phyloP scores from a whole-genome alignment of 495 filamentous ascomycete genomes.

The Penicillium turbatum region DNA sequence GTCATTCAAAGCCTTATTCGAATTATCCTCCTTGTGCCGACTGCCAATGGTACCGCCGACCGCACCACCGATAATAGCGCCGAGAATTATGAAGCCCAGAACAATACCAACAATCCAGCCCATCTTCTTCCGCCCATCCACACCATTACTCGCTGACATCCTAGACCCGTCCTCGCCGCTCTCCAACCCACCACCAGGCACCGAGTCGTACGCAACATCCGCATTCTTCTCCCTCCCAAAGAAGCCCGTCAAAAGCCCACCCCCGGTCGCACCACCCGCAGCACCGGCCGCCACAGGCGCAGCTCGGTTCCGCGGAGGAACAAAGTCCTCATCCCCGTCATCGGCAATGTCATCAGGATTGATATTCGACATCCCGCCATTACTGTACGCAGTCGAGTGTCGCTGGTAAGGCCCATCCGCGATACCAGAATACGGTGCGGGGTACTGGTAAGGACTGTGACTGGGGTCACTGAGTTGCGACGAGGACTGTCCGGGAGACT shows the following conservation, averaged over 20 bases:
- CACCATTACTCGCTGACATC: slow-evolving; percentile 41
- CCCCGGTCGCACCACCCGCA: slow-evolving; percentile 53
- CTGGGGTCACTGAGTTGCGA: slow-evolving; percentile 23
- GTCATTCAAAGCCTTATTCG: slow-evolving; percentile 4
- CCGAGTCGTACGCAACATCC: slow-evolving; percentile 47
- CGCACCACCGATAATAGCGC: slow-evolving; percentile 72
- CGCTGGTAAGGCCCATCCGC: slow-evolving; percentile 55
- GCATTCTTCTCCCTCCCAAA: slow-evolving; percentile 42
- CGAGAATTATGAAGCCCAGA: slow-evolving; percentile 58
- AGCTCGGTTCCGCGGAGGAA: slow-evolving; percentile 29
- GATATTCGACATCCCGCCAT: slow-evolving; percentile 51
- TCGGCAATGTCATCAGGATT: slow-evolving; percentile 79
- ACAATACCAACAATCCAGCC: slow-evolving; percentile 64
- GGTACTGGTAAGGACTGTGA: slow-evolving; percentile 27
- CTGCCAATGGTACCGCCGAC: slow-evolving; percentile 65
- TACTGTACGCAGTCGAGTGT: slow-evolving; percentile 53
- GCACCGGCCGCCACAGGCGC: slow-evolving; percentile 45
- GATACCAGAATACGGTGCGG: slow-evolving; percentile 32
- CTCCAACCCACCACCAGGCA: slow-evolving; percentile 38
- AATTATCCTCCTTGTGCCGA: slow-evolving; percentile 28
- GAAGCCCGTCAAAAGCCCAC: slow-evolving; percentile 42
- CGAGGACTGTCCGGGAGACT: slow-evolving; percentile 33
- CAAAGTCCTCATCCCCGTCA: slow-evolving; percentile 78
- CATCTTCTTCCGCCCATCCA: slow-evolving; percentile 61
- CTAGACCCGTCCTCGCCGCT: slow-evolving; percentile 18